Evolutionary conservation across 345 rosid species (phyloP), one percentile per base, ranked within the genome.

Genomic region (Theobroma cacao): DNA sequence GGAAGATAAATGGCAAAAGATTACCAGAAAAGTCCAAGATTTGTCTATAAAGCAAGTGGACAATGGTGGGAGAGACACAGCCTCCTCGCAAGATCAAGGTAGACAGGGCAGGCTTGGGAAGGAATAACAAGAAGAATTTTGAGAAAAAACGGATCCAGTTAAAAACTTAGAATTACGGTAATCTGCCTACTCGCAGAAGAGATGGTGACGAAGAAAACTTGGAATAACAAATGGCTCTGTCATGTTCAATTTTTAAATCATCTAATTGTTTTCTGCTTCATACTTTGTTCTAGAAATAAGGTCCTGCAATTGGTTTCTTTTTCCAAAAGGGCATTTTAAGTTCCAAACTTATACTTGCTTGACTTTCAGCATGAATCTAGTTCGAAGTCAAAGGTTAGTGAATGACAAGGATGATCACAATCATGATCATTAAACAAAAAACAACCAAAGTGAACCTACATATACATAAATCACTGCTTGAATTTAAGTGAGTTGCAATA

Each of bases 1-100:
- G 40, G 28, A 70, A 31, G 41, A 70, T 7, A 31, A 71, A 71
- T 48, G 60, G 75, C 75, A 52, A 10, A 72, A 50, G 30, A 40
- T 72, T 9, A 33, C 18, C 61, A 52, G 58, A 10, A 72, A 18
- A 33, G 15, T 15, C 62, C 43, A n/a, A 10, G 62, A 72, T 53
- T 52, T 53, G n/a, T 6, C 62, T 10, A 22, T 11, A 3, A 50
- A 31, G 75, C 41, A 71, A 50, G 31, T 5, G 3, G 4, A 20
- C 20, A 20, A 72, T 30, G 43, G 45, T 20, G 62, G 70, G 30
- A 65, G 28, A n/a, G 28, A 34, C 15, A 38, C 45, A 65, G 24
- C 41, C 41, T 72, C 45, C 9, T 53, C 12, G 26, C 11, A n/a
- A 33, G 45, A 45, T 68, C 55, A 68, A 68, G 52, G 53, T 18